Base-by-base conservation (phyloP, 2,329 filamentous ascomycete genomes). In the Raffaelea ambrosiae region DNA sequence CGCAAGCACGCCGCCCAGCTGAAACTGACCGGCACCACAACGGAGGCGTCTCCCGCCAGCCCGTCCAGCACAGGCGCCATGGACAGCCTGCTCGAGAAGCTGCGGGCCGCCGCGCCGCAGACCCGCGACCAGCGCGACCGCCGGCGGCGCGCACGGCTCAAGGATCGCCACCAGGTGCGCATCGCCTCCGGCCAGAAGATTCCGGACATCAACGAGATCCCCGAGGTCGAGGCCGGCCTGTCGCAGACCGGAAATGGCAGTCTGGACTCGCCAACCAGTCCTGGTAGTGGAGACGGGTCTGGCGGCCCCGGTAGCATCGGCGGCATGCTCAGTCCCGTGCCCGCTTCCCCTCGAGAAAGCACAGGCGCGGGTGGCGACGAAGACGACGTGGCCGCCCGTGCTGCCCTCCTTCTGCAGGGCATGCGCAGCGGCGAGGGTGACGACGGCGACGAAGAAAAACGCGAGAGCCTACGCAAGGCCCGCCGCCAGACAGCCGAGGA, bases 21-120 rank as follows among this genome's bases (percentile, higher is more conserved):
- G 54, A 84, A 85, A 60, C 66, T 76, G 8, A 63, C 69, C 16
- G 60, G 67, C 13, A 63, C n/a, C n/a, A 64, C 14, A 66, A 62
- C 33, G 63, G 63, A 26, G 64, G 63, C 35, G 68, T 16, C 35
- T 5, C 35, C 18, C 35, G 16, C 8, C 35, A 38, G 83, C 3
- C 85, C 88, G 21, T 76, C 77, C 29, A 84, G 80, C 48, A 88
- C 88, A 7, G 93, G 91, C 47, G 93, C 90, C 46, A 97, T 98
- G 90, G 93, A 98, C 68, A 88, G 86, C 38, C 72, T 98, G 21
- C 79, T 98, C 43, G 88, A 96, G 78, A 97, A 97, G 67, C 72
- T 98, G 48, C 85, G 93, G 49, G 90, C 89, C 48, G 93, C 93
- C 1, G 91, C 90, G 48, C 91, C 93, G 26, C 88, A 95, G 68